phyloP scores from a whole-genome alignment of 441 rosid species.

The Erodium texanum region DNA sequence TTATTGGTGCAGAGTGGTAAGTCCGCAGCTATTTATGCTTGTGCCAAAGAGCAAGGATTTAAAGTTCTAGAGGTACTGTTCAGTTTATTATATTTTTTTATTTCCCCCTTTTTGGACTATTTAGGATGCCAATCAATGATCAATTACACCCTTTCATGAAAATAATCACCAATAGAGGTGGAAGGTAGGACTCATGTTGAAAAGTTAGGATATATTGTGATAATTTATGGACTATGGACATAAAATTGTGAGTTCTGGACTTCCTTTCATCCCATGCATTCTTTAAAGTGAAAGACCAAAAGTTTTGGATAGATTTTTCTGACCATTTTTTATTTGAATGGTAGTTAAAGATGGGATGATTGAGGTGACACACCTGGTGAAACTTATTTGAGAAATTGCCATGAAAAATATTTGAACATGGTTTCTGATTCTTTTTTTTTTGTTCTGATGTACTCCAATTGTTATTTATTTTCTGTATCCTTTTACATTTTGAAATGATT shows the following conservation, averaged over 20 bases:
- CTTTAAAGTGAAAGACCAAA: not conserved
- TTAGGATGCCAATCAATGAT: not conserved
- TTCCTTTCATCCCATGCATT: not conserved
- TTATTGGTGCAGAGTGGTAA: conserved; percentile 75
- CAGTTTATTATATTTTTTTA: conserved; percentile 15
- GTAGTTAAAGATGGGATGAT: not conserved
- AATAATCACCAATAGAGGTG: not conserved
- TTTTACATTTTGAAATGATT: too few species aligned
- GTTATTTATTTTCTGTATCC: not conserved
- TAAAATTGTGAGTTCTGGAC: not conserved
- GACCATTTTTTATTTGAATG: not conserved
- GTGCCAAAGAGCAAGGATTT: conserved; percentile 88
- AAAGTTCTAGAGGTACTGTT: conserved; percentile 73
- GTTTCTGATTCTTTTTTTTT: not conserved
- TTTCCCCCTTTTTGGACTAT: conserved; percentile 9
- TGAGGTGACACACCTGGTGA: not conserved
- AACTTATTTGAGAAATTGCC: not conserved
- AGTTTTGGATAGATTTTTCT: not conserved
- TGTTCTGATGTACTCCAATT: not conserved
- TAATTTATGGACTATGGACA: not conserved
- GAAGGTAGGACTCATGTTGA: too few species aligned
- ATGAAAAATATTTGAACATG: not conserved
- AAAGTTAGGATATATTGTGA: not conserved
- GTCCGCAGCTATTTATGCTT: conserved; percentile 83
- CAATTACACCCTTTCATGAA: not conserved